Conservation (phyloP, 2,329 filamentous ascomycete genomes). For the Penicillium italicum region DNA sequence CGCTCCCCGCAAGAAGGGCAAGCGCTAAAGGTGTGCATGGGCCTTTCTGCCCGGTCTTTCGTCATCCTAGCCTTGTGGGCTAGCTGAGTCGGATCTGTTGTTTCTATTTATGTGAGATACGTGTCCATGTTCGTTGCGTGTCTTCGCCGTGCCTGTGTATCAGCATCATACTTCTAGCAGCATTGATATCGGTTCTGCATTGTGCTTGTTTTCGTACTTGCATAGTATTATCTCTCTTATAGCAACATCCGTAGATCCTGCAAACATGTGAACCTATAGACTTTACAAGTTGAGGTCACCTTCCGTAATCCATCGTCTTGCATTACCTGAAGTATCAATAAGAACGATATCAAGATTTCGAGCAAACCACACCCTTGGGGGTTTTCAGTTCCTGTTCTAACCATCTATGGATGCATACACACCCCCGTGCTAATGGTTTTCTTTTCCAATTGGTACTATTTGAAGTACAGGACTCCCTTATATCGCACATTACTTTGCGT, state of each 20-base stretch:
- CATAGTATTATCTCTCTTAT: not conserved
- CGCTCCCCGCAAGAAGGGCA: slow-evolving; percentile 81
- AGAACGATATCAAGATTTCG: not conserved
- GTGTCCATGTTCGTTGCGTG: not conserved
- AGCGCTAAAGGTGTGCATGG: slow-evolving; percentile 55
- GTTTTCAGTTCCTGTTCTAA: too few relatives aligned
- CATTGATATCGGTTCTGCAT: not conserved
- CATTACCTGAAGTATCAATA: not conserved
- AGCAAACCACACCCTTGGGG: too few relatives aligned
- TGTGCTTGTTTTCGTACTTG: not conserved
- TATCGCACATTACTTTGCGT: not conserved
- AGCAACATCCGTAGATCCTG: not conserved
- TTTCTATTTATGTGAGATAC: slow-evolving; percentile 4
- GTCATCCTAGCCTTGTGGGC: not conserved
- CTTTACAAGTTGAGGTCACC: not conserved
- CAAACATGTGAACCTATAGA: not conserved
- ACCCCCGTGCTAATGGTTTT: too few relatives aligned
- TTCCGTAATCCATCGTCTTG: not conserved
- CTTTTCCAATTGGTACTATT: too few relatives aligned
- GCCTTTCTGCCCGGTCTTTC: slow-evolving; percentile 12
- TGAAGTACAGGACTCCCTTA: too few relatives aligned
- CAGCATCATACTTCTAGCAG: not conserved
- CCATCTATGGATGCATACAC: too few relatives aligned
- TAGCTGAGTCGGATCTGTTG: not conserved
- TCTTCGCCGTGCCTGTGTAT: not conserved